Base-by-base conservation (phyloP, 306 rosid genomes). In the Sphenostylis stenocarpa region DNA sequence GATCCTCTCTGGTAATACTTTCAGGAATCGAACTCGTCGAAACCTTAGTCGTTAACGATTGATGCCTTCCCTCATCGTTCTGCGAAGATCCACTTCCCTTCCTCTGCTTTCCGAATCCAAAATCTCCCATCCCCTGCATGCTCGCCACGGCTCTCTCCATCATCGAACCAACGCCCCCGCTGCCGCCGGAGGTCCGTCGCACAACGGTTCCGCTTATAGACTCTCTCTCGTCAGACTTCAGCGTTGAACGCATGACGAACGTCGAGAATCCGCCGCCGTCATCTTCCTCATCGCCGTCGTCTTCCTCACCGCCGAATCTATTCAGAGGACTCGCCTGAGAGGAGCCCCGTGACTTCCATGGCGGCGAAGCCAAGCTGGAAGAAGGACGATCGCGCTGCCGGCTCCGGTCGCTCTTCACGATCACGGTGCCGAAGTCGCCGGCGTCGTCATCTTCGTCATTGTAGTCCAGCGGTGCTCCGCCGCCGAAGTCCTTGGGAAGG, bases 401-500 rank as follows among this genome's bases (percentile, higher is more conserved):
- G 77, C 72, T 86, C 52, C 88, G 76, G 31, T 85, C 93, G 31
- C 81, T 43, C 84, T 91, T 91, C 63, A 92, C 86, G 33, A 90
- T 92, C 86, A 95, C 26, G 14, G 98, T 90, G 43, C 96, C 92
- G 11, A 90, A 95, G 41, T 90, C 97, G n/a, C 87, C 89, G 16
- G 81, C 58, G 20, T 80, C 90, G 4, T 75, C 90, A n/a, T 80
- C 89, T 1, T 80, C 91, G 29, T 87, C 90, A 68, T 95, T 93
- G 85, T 92, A 83, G 73, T 89, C 97, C 77, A 92, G 77, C 4
- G 93, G 33, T 6, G 97, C 91, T 56, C 98, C 99, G 48, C 97
- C 97, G 19, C 97, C 98, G 84, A 95, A 95, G 83, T 90, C 97
- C 83, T 95, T 92, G 23, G 98, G 98, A 4, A 92, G 97, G 65